phyloP scores from a whole-genome alignment of 495 filamentous ascomycete genomes.

The Hypoxylon rickii region DNA sequence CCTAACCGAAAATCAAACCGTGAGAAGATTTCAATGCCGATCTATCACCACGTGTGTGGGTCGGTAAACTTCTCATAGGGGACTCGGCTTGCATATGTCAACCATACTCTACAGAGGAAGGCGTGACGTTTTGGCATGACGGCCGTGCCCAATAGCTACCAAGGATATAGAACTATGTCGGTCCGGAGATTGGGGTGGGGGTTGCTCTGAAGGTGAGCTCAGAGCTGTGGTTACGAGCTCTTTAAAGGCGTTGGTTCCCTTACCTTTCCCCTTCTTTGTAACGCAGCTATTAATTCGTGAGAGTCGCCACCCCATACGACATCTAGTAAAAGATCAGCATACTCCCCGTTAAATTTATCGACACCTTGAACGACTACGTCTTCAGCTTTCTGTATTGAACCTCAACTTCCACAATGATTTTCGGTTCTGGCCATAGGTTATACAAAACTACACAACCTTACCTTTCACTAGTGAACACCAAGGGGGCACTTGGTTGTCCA shows the following conservation, averaged over 20 bases:
- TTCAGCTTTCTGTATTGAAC: constrained; percentile 8
- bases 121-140: constrained; percentile 27
- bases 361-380: constrained; percentile 1
- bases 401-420: constrained; percentile 12
- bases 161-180: constrained; percentile 26
- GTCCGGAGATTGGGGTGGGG: constrained; percentile 25
- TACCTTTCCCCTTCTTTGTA: constrained; percentile 1
- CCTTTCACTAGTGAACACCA: constrained; percentile 1
- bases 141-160: constrained; percentile 26
- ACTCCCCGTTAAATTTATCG: constrained; percentile 1
- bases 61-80: constrained; percentile 30
- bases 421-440: not conserved
- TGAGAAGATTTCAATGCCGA: constrained; percentile 30
- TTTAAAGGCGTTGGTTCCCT: constrained; percentile 29
- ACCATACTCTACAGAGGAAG: constrained; percentile 23
- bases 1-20: constrained; percentile 29
- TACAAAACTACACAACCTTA: not conserved
- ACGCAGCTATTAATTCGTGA: not conserved
- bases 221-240: constrained; percentile 9
- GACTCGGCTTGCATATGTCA: constrained; percentile 24
- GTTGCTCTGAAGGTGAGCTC: constrained; percentile 18
- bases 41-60: constrained; percentile 38
- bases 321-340: not conserved
- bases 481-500: constrained; percentile 4
- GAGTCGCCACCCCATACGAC: constrained; percentile 1